Conservation (phyloP, 768 basidiomycete genomes). For the Lactifluus piperatus region DNA sequence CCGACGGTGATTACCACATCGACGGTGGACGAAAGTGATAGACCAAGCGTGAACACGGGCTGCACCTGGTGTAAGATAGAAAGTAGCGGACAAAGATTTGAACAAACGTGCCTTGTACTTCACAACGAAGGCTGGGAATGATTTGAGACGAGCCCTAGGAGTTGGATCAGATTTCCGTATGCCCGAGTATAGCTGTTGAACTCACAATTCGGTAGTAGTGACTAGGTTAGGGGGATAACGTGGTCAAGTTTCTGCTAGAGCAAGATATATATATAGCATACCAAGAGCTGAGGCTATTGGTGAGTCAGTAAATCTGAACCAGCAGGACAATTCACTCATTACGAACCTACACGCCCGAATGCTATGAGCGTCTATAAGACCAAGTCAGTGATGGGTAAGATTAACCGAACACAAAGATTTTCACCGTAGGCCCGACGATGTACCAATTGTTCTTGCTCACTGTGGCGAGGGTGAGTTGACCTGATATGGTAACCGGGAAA, state of each 20-base stretch:
- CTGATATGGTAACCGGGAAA: neutral
- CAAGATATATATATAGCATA: neutral
- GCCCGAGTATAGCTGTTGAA: neutral
- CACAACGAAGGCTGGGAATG: slow-evolving; percentile 5
- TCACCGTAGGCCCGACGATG: slow-evolving; percentile 12
- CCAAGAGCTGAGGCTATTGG: slow-evolving; percentile 12
- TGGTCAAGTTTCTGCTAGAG: neutral
- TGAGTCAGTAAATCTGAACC: neutral
- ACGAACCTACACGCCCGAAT: slow-evolving; percentile 13
- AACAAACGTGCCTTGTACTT: neutral
- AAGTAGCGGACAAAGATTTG: no score
- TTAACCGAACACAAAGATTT: neutral
- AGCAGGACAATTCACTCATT: neutral
- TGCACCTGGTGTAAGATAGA: neutral
- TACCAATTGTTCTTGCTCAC: slow-evolving; percentile 21
- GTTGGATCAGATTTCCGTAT: neutral
- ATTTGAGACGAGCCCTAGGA: slow-evolving; percentile 4
- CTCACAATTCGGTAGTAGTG: slow-evolving; percentile 13
- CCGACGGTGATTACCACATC: slow-evolving; percentile 18
- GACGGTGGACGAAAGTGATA: slow-evolving; percentile 12
- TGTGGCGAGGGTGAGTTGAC: neutral
- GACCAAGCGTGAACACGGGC: slow-evolving; percentile 19
- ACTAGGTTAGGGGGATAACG: neutral
- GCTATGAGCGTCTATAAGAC: slow-evolving; percentile 2
- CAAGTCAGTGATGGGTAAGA: neutral